Evolutionary conservation across 225 moss, liverwort and hornwort genomes (phyloP).

Genomic region (Bryum argenteum): DNA sequence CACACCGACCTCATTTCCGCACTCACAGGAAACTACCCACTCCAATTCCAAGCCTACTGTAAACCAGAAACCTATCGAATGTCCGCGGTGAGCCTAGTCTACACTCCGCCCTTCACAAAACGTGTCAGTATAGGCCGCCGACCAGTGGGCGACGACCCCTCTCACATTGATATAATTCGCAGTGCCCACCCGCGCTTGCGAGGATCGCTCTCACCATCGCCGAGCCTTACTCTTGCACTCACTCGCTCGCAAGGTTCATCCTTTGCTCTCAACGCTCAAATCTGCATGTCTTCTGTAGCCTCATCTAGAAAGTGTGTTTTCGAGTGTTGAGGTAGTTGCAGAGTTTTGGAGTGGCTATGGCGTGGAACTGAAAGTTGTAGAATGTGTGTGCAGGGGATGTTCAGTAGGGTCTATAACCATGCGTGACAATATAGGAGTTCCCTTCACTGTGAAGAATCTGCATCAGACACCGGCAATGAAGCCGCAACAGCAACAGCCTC

Average conservation of each 20-base stretch:
- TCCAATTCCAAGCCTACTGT: too few species aligned
- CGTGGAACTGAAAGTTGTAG: neutral
- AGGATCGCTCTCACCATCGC: neutral
- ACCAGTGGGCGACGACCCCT: neutral
- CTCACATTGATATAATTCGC: neutral
- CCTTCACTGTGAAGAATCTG: constrained; percentile 35
- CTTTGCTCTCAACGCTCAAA: neutral
- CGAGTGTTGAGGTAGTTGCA: neutral
- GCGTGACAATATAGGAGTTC: neutral
- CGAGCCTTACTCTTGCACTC: neutral
- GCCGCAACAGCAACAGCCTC: constrained; percentile 27
- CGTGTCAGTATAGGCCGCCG: too few species aligned
- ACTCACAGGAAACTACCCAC: too few species aligned
- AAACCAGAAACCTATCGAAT: too few species aligned
- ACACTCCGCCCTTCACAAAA: too few species aligned
- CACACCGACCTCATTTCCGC: too few species aligned
- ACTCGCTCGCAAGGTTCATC: neutral
- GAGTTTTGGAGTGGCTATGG: neutral
- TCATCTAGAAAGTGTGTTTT: neutral
- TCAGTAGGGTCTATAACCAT: neutral
- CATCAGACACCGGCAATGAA: constrained; percentile 40
- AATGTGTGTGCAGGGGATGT: neutral
- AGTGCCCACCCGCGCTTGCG: neutral
- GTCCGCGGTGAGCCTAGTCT: too few species aligned
- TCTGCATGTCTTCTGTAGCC: neutral